Percentiles rank a stretch among this genome's conserved stretches.
Evolutionary conservation across 2,329 filamentous ascomycete species (phyloP).

Genomic region (Phialophora verrucosa): DNA sequence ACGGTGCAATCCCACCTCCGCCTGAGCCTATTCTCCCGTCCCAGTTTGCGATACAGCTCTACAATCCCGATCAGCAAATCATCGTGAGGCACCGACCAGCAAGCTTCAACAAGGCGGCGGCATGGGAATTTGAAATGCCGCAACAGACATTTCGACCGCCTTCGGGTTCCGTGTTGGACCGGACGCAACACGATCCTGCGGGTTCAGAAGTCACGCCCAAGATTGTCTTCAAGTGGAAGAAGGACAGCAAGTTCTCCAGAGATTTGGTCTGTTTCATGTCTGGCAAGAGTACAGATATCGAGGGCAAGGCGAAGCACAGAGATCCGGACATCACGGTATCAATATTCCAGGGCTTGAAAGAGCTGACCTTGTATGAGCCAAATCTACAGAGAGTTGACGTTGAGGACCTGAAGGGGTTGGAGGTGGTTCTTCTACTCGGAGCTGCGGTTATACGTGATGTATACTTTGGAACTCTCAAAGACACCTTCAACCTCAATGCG

Average conservation of each 20-base stretch:
- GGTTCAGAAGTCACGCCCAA: conserved; percentile 67
- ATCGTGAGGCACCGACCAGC: conserved; percentile 70
- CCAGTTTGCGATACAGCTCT: conserved; percentile 82
- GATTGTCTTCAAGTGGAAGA: conserved; percentile 85
- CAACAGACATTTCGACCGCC: conserved; percentile 82
- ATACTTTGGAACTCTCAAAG: conserved; percentile 68
- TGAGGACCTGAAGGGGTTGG: conserved; percentile 90
- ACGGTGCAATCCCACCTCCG: conserved; percentile 68
- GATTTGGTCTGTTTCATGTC: conserved; percentile 88
- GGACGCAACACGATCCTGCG: conserved; percentile 67
- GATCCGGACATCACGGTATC: conserved; percentile 97
- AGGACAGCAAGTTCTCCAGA: conserved; percentile 82
- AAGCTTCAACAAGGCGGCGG: conserved; percentile 78
- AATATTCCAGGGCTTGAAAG: conserved; percentile 75
- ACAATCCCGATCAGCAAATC: conserved; percentile 89
- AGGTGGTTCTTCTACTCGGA: conserved; percentile 73
- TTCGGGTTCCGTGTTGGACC: conserved; percentile 77
- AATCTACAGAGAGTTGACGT: conserved; percentile 89
- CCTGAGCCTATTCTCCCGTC: conserved; percentile 77
- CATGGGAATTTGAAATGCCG: conserved; percentile 93
- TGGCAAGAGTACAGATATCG: conserved; percentile 70
- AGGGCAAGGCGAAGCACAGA: conserved; percentile 75
- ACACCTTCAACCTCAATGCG: conserved; percentile 76
- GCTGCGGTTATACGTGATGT: conserved; percentile 67
- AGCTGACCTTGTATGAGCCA: conserved; percentile 89